These are phyloP conservation scores for Thamnidium elegans DNA, from an alignment of 192 early-diverging fungal species.

Conservation along the genomic window DNA sequence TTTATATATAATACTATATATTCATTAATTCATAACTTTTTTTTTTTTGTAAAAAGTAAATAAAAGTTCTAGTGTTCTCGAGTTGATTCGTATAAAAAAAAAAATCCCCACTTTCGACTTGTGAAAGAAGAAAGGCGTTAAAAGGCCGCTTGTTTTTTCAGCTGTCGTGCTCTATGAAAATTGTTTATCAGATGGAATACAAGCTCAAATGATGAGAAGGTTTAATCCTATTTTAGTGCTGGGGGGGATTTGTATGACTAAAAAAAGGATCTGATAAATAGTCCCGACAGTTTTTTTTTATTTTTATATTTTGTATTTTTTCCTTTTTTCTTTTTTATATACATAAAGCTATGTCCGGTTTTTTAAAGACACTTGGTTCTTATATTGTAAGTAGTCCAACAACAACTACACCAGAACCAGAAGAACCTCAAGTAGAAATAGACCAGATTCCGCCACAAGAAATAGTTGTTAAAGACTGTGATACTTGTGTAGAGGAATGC, in stretches of 20 bases:
- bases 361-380: constrained; percentile 2
- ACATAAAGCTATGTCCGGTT: neutral
- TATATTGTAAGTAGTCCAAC: neutral
- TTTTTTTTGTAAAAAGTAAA: no score
- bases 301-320: constrained; percentile 10
- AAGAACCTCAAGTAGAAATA: constrained; percentile 17
- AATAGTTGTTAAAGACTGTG: constrained; percentile 34
- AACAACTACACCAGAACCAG: neutral
- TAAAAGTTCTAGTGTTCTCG: no score
- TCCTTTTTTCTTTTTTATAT: neutral
- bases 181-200: neutral
- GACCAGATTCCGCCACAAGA: constrained; percentile 31
- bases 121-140: neutral
- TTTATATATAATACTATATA: no score
- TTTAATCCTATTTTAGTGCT: neutral
- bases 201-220: no score
- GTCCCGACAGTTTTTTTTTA: neutral
- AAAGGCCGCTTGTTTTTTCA: neutral
- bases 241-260: neutral
- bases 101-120: no score
- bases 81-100: no score
- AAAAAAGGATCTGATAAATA: neutral
- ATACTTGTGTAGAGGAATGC: constrained; percentile 44
- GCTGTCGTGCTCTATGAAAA: neutral
- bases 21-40: no score